Base-by-base conservation (phyloP, 352 stramenopile species). In the Globisporangium perplexum region DNA sequence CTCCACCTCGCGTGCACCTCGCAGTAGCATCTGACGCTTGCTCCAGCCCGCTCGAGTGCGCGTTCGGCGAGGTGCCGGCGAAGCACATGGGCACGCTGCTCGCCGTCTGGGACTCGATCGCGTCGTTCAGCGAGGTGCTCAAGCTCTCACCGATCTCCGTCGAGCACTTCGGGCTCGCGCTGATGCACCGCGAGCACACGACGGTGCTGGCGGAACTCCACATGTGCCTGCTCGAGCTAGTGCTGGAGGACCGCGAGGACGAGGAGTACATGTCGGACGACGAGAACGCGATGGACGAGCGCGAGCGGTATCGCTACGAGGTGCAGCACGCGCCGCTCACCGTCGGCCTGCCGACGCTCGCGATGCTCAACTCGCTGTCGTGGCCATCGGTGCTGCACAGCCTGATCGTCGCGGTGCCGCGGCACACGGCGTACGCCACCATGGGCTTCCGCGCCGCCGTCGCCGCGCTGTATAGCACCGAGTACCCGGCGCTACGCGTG, bases 251-350 rank as follows among this genome's bases (percentile, higher is more conserved):
- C 57, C 82, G 78, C 35, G 83, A 93, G 52, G 83, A 90, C 47
- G 85, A 93, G n/a, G 79, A 92, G 48, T 90, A 92, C 54, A 63
- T 90, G 36, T 92, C 83, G 2, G 85, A 95, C 53, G 85, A 93
- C 26, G 85, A 95, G 62, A 74, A 53, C 10, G 71, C 77, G 7
- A 88, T 90, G 69, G 85, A 95, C 50, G 81, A 92, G 42, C 62
- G 71, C 22, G 85, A 93, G 44, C 79, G 79, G 8, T 92, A 88
- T 59, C 77, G 79, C 35, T 93, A 83, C 57, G 81, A 93, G 56
- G 80, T 92, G 45, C 74, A 89, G 63, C 72, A 89, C 45, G 77
- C 85, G 1, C 83, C 85, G 12, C 64, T 89, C 14, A 93, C 85
- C 22, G 76, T 93, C 6, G 85, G 85, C 1, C 62, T 92, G 18